phyloP scores from a whole-genome alignment of 225 moss, liverwort and hornwort genomes.

The Thuidium tamariscinum region DNA sequence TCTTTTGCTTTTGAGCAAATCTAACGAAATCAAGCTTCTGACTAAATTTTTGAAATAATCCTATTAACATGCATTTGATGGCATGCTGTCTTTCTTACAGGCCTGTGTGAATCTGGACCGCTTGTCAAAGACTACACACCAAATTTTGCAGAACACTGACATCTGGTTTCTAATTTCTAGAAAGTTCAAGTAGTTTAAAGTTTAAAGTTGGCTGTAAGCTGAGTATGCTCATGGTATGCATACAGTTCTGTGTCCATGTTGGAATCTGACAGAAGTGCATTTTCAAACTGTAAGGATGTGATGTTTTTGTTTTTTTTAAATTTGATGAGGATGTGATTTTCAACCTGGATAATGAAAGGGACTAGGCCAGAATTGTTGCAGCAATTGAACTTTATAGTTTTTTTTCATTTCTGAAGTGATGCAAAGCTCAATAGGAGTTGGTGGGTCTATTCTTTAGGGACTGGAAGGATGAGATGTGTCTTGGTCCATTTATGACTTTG shows the following conservation, averaged over 20 bases:
- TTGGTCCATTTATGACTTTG: not conserved
- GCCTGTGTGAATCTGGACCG: not conserved
- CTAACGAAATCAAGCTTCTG: not conserved
- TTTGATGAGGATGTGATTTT: not conserved
- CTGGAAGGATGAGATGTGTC: too few species aligned
- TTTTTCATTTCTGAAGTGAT: too few species aligned
- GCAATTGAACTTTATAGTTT: too few species aligned
- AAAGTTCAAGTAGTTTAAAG: not conserved
- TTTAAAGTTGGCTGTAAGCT: not conserved
- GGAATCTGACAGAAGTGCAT: not conserved
- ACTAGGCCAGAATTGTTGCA: not conserved
- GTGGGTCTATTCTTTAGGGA: not conserved
- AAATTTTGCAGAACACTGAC: not conserved
- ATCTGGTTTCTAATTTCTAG: not conserved
- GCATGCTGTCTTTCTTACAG: not conserved
- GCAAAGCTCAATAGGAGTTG: not conserved
- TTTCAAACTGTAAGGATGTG: not conserved
- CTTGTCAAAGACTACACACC: not conserved
- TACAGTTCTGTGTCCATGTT: not conserved
- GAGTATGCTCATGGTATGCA: not conserved
- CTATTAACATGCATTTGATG: not conserved
- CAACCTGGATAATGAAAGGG: not conserved
- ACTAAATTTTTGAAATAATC: not conserved
- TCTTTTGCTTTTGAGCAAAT: not conserved
- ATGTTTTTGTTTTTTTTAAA: too few species aligned